Conservation (phyloP, 2,329 filamentous ascomycete genomes). For the Polytolypa hystricis region DNA sequence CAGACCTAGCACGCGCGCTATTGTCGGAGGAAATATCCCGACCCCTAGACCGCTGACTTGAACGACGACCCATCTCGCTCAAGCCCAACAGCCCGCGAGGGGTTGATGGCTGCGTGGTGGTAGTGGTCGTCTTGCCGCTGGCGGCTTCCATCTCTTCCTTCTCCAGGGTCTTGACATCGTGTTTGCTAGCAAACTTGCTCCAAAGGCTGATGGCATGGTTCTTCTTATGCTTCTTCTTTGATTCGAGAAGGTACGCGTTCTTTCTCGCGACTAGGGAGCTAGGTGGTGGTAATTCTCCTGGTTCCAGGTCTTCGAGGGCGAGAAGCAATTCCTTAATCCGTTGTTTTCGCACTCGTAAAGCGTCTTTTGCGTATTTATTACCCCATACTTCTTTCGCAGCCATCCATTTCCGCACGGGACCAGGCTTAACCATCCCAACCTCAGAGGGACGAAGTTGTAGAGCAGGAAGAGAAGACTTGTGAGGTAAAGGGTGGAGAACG, state of each 20-base stretch:
- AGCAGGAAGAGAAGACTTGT: slow-evolving; percentile 53
- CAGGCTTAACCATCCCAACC: slow-evolving; percentile 69
- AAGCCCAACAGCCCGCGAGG: too few species aligned
- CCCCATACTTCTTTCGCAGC: slow-evolving; percentile 63
- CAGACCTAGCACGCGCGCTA: too few species aligned
- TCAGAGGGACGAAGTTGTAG: slow-evolving; percentile 52
- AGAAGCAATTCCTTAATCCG: slow-evolving; percentile 60
- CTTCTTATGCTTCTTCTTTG: slow-evolving; percentile 47
- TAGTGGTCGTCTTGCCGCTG: too few species aligned
- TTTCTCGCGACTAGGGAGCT: slow-evolving; percentile 60
- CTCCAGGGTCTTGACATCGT: slow-evolving; percentile 63
- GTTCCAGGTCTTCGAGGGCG: slow-evolving; percentile 59
- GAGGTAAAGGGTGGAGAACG: slow-evolving; percentile 55
- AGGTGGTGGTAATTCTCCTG: slow-evolving; percentile 68
- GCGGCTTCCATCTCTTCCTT: slow-evolving; percentile 7
- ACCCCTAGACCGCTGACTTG: too few species aligned
- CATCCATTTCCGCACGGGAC: slow-evolving; percentile 75
- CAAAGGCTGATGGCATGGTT: slow-evolving; percentile 72
- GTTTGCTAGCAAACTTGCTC: slow-evolving; percentile 79
- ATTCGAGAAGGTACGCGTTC: slow-evolving; percentile 29
- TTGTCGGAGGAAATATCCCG: too few species aligned
- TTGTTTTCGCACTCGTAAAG: slow-evolving; percentile 60
- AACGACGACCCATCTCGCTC: too few species aligned
- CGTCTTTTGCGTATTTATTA: slow-evolving; percentile 55
- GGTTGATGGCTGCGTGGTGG: too few species aligned